phyloP scores from a whole-genome alignment of 2,329 filamentous ascomycete species.

The Microdochium nivale region DNA sequence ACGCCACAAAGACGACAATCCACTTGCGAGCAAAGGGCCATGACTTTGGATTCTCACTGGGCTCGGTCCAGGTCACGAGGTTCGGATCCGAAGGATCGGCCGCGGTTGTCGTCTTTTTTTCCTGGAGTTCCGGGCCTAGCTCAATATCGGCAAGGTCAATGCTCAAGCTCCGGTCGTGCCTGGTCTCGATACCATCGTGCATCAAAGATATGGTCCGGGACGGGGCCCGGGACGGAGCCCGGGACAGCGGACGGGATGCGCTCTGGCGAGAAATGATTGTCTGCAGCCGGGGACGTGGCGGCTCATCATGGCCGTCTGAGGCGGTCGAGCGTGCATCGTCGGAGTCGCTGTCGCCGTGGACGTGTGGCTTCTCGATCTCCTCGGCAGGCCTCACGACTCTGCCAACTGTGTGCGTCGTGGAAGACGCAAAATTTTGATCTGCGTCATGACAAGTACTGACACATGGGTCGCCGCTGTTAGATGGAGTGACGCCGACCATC shows the following conservation, averaged over 20 bases:
- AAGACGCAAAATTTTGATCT: neutral
- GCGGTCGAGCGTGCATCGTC: neutral
- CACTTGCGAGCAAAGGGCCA: constrained; percentile 49
- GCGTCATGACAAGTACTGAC: neutral
- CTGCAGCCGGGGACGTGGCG: neutral
- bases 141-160: constrained; percentile 11
- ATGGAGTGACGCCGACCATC: neutral
- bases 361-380: neutral
- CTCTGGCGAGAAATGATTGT: neutral
- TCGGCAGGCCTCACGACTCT: neutral
- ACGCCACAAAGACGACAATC: constrained; percentile 44
- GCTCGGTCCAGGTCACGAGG: constrained; percentile 40
- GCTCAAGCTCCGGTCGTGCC: constrained; percentile 15
- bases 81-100: constrained; percentile 26
- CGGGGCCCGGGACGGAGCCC: constrained; percentile 16
- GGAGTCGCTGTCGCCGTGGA: neutral
- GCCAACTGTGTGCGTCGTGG: neutral
- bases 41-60: constrained; percentile 44
- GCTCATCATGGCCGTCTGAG: neutral
- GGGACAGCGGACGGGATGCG: constrained; percentile 1
- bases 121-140: constrained; percentile 13
- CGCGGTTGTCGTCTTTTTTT: constrained; percentile 13
- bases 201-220: constrained; percentile 28
- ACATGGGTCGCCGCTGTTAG: neutral
- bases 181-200: constrained; percentile 28